A percentile compares a stretch with the other conserved stretches of the same genome.
phyloP scores from a whole-genome alignment of 2,329 filamentous ascomycete species.

The Lojkania enalia region DNA sequence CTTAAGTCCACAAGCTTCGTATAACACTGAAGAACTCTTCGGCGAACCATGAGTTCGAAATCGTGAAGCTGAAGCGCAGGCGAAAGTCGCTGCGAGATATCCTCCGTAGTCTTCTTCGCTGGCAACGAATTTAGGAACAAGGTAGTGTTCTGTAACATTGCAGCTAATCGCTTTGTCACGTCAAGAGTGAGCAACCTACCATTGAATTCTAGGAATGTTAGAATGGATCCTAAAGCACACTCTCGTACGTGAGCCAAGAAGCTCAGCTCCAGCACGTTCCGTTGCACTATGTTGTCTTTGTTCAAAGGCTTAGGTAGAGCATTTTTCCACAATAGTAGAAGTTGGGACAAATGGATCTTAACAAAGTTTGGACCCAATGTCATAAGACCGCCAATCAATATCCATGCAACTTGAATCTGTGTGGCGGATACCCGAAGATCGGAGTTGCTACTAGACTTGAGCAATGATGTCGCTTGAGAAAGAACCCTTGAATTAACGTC shows the following conservation, averaged over 20 bases:
- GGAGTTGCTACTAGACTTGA: slow-evolving; percentile 90
- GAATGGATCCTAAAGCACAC: slow-evolving; percentile 86
- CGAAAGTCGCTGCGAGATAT: slow-evolving; percentile 79
- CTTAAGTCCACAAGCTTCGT: slow-evolving; percentile 87
- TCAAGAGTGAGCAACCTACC: slow-evolving; percentile 88
- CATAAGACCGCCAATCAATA: slow-evolving; percentile 94
- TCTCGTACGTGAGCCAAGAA: slow-evolving; percentile 94
- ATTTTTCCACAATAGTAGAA: slow-evolving; percentile 95
- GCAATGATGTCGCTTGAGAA: slow-evolving; percentile 84
- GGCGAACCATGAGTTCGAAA: slow-evolving; percentile 87
- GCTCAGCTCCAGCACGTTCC: slow-evolving; percentile 84
- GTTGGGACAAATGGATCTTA: slow-evolving; percentile 94
- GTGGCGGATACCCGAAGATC: slow-evolving; percentile 89
- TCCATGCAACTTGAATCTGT: slow-evolving; percentile 97
- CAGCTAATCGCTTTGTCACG: slow-evolving; percentile 87
- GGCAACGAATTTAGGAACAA: slow-evolving; percentile 86
- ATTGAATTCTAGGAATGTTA: slow-evolving; percentile 93
- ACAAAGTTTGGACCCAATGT: slow-evolving; percentile 96
- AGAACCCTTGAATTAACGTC: slow-evolving; percentile 93
- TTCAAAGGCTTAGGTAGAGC: slow-evolving; percentile 92
- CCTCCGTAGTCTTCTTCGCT: slow-evolving; percentile 80
- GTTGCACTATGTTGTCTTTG: slow-evolving; percentile 83
- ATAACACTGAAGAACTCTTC: slow-evolving; percentile 93
- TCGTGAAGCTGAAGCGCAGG: slow-evolving; percentile 88
- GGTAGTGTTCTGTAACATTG: slow-evolving; percentile 94